Percentiles rank a stretch among this genome's conserved stretches.
Evolutionary conservation across 164 flowering plant species (phyloP).

Genomic region (Aristolochia californica): DNA sequence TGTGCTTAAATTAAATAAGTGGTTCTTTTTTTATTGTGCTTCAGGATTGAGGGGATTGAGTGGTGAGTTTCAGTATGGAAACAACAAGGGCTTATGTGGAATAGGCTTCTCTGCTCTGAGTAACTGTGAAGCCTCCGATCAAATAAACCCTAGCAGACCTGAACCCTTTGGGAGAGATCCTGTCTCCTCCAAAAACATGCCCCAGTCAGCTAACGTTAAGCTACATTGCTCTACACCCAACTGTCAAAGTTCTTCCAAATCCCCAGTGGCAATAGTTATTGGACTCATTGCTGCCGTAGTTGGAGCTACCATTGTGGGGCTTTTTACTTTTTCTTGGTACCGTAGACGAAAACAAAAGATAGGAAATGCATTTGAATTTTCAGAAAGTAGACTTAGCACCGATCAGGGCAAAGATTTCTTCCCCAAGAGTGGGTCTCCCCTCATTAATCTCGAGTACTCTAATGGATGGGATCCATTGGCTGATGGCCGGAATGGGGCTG

Average conservation of each 20-base stretch:
- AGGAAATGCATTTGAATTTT: slow-evolving; percentile 47
- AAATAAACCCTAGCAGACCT: slow-evolving; percentile 24
- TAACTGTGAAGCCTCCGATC: slow-evolving; percentile 29
- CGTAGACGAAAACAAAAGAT: slow-evolving; percentile 76
- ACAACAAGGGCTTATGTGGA: slow-evolving; percentile 74
- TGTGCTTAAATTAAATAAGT: not conserved
- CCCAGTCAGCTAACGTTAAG: slow-evolving; percentile 53
- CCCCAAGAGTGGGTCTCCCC: slow-evolving; percentile 66
- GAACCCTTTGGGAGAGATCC: slow-evolving; percentile 41
- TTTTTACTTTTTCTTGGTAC: slow-evolving; percentile 47
- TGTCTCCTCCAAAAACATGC: slow-evolving; percentile 29
- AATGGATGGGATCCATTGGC: slow-evolving; percentile 91
- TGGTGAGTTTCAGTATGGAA: slow-evolving; percentile 52
- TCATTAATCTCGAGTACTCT: slow-evolving; percentile 73
- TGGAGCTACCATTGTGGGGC: slow-evolving; percentile 19
- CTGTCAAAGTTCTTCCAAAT: slow-evolving; percentile 28
- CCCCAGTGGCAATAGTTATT: slow-evolving; percentile 27
- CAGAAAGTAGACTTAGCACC: slow-evolving; percentile 57
- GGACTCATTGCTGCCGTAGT: slow-evolving; percentile 33
- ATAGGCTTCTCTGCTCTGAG: slow-evolving; percentile 38
- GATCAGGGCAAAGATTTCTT: slow-evolving; percentile 52
- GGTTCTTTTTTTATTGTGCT: slow-evolving; percentile 1
- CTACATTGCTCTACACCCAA: slow-evolving; percentile 26
- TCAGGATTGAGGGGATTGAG: slow-evolving; percentile 58
- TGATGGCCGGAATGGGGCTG: slow-evolving; percentile 30